These are phyloP conservation scores for Senna siamea DNA, from an alignment of 306 rosid genomes.

Conservation along the genomic window DNA sequence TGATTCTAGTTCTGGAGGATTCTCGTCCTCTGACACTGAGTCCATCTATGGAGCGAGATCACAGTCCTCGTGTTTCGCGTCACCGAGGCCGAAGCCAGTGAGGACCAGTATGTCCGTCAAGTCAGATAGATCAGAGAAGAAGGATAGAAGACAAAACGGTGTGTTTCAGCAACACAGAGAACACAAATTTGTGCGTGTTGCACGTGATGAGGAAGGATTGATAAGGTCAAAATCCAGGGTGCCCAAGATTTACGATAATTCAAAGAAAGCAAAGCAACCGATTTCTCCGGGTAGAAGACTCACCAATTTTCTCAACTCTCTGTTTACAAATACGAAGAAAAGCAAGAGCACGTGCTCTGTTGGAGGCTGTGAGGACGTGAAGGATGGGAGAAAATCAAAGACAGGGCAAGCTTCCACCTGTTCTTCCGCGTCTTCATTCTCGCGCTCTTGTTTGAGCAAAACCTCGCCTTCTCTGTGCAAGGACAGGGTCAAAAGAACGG, in stretches of 20 bases:
- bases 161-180: too few species aligned
- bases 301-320: conserved; percentile 71
- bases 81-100: conserved; percentile 58
- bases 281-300: conserved; percentile 84
- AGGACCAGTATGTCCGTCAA: conserved; percentile 47
- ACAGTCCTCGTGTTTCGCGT: conserved; percentile 55
- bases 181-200: too few species aligned
- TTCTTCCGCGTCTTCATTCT: conserved; percentile 72
- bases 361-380: conserved; percentile 31
- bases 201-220: too few species aligned
- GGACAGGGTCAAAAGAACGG: conserved; percentile 60
- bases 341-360: conserved; percentile 29
- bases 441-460: conserved; percentile 83
- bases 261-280: conserved; percentile 89
- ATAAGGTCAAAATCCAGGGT: conserved; percentile 79
- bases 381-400: conserved; percentile 38
- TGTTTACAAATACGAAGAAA: conserved; percentile 56
- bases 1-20: conserved; percentile 78
- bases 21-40: conserved; percentile 87
- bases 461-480: conserved; percentile 49
- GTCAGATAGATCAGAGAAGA: conserved; percentile 38
- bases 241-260: conserved; percentile 69
- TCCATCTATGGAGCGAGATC: conserved; percentile 52
- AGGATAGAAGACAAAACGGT: conserved; percentile 42
- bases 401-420: conserved; percentile 48